Conservation (phyloP, 305 asterid species). For the Rubia tinctorum region DNA sequence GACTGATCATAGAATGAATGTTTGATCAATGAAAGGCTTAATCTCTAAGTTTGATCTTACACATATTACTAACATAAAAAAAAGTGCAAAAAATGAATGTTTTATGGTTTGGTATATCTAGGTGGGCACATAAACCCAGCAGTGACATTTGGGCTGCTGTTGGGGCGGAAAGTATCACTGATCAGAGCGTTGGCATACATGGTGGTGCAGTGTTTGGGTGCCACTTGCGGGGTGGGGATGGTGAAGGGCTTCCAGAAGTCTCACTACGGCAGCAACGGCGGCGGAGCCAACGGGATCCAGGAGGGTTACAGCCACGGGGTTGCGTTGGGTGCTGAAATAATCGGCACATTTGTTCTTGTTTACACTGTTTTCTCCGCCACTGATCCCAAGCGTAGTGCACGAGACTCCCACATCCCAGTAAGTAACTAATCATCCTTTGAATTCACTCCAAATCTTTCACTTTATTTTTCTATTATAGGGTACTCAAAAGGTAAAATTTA, state of each 20-base stretch:
- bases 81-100: no score
- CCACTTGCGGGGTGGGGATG: neutral
- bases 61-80: no score
- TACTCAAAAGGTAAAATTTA: no score
- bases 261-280: slow-evolving; percentile 16
- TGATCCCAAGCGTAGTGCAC: neutral
- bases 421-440: slow-evolving; percentile 13
- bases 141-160: neutral
- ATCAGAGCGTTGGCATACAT: neutral
- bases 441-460: no score
- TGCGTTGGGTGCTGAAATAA: neutral
- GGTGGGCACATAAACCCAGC: slow-evolving; percentile 1
- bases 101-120: neutral
- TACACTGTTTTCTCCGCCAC: slow-evolving; percentile 1
- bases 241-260: slow-evolving; percentile 25
- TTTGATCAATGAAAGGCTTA: no score
- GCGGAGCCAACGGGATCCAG: neutral
- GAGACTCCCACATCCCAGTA: slow-evolving; percentile 23
- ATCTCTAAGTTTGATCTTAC: no score
- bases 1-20: no score
- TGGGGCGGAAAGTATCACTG: neutral
- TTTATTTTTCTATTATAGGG: no score
- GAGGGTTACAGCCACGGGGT: neutral
- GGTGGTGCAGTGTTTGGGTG: neutral
- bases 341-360: neutral